phyloP scores from a whole-genome alignment of 805 yeast genomes.

The Yarrowia bubula region DNA sequence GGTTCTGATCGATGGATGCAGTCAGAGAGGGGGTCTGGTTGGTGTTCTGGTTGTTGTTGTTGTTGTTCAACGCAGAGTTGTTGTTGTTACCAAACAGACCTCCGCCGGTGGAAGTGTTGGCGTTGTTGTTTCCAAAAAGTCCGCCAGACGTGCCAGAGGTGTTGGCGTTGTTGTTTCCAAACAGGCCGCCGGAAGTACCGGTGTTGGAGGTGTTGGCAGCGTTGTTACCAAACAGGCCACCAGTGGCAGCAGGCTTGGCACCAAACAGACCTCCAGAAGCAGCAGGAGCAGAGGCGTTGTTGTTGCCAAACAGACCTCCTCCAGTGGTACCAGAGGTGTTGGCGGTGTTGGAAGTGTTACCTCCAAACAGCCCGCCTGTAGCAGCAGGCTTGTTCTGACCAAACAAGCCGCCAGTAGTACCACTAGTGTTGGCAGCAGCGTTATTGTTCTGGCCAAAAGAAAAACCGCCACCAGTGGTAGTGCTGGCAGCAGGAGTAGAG shows the following conservation, averaged over 20 bases:
- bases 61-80: conserved; percentile 25
- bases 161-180: conserved; percentile 30
- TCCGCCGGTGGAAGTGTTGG: conserved; percentile 28
- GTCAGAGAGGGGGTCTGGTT: conserved; percentile 38
- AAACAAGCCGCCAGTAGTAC: conserved; percentile 35
- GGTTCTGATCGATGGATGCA: conserved; percentile 51
- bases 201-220: conserved; percentile 20
- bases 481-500: conserved; percentile 14
- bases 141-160: conserved; percentile 32
- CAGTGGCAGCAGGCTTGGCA: conserved; percentile 28
- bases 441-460: conserved; percentile 38
- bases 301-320: conserved; percentile 31
- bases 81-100: conserved; percentile 32
- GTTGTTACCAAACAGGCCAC: conserved; percentile 30
- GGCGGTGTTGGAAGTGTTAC: conserved; percentile 32
- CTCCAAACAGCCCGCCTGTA: conserved; percentile 33
- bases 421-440: conserved; percentile 31
- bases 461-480: conserved; percentile 36
- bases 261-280: conserved; percentile 31
- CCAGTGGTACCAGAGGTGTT: conserved; percentile 30
- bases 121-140: conserved; percentile 31
- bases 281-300: conserved; percentile 28
- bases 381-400: conserved; percentile 30
- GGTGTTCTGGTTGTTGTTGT: conserved; percentile 34
- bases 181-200: conserved; percentile 28